Evolutionary conservation across 495 filamentous ascomycete genomes (phyloP).

Genomic region (Trichoderma gamsii): DNA sequence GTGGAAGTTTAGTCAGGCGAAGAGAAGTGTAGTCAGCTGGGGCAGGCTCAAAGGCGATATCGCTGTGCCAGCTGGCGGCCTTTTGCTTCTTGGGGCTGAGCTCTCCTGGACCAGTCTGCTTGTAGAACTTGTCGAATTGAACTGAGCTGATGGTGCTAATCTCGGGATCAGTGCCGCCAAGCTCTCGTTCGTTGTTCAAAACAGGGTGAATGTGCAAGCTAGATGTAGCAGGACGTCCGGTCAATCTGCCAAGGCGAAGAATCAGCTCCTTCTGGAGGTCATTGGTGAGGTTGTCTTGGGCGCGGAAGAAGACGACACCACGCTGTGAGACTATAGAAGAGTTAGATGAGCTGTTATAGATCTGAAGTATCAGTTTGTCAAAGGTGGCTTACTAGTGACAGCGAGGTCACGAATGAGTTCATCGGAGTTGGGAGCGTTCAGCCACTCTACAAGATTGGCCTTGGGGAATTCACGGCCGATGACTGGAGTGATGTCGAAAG

Average conservation of each 20-base stretch:
- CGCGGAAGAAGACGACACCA: slow-evolving; percentile 74
- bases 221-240: slow-evolving; percentile 56
- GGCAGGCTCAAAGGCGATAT: slow-evolving; percentile 60
- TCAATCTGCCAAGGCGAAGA: slow-evolving; percentile 54
- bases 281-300: slow-evolving; percentile 51
- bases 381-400: slow-evolving; percentile 53
- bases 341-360: background rate
- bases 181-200: slow-evolving; percentile 53
- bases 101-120: slow-evolving; percentile 18
- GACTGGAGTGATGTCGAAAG: slow-evolving; percentile 60
- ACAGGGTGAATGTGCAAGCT: slow-evolving; percentile 67
- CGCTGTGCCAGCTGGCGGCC: slow-evolving; percentile 52
- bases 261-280: slow-evolving; percentile 54
- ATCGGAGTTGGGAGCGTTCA: slow-evolving; percentile 58
- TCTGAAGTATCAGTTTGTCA: slow-evolving; percentile 20
- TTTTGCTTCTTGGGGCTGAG: slow-evolving; percentile 33
- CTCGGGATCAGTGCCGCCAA: slow-evolving; percentile 57
- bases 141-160: slow-evolving; percentile 65
- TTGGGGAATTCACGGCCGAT: slow-evolving; percentile 63
- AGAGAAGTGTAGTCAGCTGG: slow-evolving; percentile 60
- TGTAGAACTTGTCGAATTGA: slow-evolving; percentile 51
- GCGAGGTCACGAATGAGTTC: slow-evolving; percentile 62
- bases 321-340: slow-evolving; percentile 60
- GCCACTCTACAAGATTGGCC: slow-evolving; percentile 55
- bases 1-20: slow-evolving; percentile 52